phyloP scores from a whole-genome alignment of 1,284 basidiomycete species.

The Singerocomus inundabilis region DNA sequence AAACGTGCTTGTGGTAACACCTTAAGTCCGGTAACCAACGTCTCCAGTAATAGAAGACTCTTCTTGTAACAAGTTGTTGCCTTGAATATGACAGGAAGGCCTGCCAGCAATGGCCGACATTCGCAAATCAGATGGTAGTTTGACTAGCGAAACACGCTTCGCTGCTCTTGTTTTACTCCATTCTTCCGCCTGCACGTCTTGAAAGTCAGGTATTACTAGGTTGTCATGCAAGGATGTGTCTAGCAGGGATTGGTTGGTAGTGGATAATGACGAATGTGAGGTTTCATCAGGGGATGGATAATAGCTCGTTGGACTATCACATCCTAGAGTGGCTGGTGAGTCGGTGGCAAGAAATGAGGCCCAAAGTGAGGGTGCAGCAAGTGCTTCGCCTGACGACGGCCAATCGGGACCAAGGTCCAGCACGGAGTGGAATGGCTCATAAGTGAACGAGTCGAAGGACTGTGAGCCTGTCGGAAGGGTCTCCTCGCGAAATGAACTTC shows the following conservation, averaged over 20 bases:
- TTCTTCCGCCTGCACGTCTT: constrained; percentile 71
- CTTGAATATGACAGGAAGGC: constrained; percentile 12
- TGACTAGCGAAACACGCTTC: constrained; percentile 78
- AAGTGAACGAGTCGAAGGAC: constrained; percentile 47
- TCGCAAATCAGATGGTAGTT: constrained; percentile 59
- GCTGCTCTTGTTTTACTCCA: constrained; percentile 84
- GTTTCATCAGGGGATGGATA: constrained; percentile 26
- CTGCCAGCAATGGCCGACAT: constrained; percentile 32
- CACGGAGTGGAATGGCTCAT: constrained; percentile 66
- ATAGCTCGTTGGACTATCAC: constrained; percentile 10
- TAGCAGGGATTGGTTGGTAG: constrained; percentile 28
- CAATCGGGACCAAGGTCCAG: constrained; percentile 54
- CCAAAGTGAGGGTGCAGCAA: constrained; percentile 33
- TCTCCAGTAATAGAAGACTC: constrained; percentile 2
- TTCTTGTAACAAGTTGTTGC: constrained; percentile 7
- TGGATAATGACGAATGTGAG: constrained; percentile 32
- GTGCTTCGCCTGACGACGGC: constrained; percentile 41
- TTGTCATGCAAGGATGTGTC: constrained; percentile 40
- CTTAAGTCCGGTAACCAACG: constrained; percentile 8
- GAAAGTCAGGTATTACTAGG: constrained; percentile 43
- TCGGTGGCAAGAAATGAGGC: constrained; percentile 37
- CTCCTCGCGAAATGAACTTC: constrained; percentile 21
- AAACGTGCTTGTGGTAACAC: constrained; percentile 9
- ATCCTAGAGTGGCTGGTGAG: constrained; percentile 33
- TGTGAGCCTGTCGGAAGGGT: constrained; percentile 31